Base-by-base conservation (phyloP, 768 basidiomycete species). In the Tephrocybe sp. region DNA sequence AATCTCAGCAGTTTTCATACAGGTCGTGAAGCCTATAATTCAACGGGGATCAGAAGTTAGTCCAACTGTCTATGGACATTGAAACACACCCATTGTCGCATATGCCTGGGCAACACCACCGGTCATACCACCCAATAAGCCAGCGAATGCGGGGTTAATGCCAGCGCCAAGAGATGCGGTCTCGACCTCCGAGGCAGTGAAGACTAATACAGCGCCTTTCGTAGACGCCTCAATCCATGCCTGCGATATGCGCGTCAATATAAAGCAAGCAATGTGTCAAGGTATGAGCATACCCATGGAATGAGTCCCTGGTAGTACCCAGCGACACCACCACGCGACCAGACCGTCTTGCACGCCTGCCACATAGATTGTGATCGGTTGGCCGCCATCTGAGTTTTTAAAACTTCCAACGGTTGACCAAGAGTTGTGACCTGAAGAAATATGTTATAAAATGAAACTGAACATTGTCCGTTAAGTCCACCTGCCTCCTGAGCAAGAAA, bases 221-320 rank as follows among this genome's bases (percentile, higher is more conserved):
- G 97, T 98, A 4, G 95, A 97, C 9, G 97, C 97, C 68, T 99
- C 97, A 61, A 99, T 96, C 97, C 97, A 98, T 30, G 97, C 97
- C 94, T 97, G 55, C 12, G 13, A 37, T 41, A 40, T 32, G 27
- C 44, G 38, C 15, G 37, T 47, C 44, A 53, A 32, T 46, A 12
- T 16, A 39, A 44, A n/a, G n/a, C n/a, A n/a, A n/a, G n/a, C n/a
- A n/a, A n/a, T n/a, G n/a, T n/a, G n/a, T n/a, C n/a, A n/a, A n/a
- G 22, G 25, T 47, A 18, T 24, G 30, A 37, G 50, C 85, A 53
- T 61, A 93, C 94, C 96, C 97, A 99, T 63, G 97, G 97, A 64
- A 98, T 98, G 53, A 99, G 83, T 57, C 97, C 97, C 70, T 99
- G 97, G 73, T 91, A 99, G 75, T 96, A 93, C 21, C 97, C 97